These are phyloP conservation scores for Globisporangium cederbergense DNA, from an alignment of 352 stramenopile species.

Conservation along the genomic window DNA sequence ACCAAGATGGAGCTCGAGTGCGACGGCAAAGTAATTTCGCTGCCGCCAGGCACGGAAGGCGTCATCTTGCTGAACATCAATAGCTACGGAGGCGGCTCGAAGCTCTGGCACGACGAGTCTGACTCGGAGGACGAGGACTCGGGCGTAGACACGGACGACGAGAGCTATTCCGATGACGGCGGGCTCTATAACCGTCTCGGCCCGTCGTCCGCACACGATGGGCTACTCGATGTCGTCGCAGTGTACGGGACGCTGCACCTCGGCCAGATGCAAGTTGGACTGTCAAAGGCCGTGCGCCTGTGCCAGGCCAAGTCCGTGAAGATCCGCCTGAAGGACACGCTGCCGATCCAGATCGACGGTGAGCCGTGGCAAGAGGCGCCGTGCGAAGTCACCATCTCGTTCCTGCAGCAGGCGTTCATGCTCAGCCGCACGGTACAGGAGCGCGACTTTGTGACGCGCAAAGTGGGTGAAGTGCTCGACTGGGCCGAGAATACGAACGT, in stretches of 20 bases:
- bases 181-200: slow-evolving; percentile 30
- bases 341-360: slow-evolving; percentile 92
- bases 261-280: slow-evolving; percentile 91
- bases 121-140: slow-evolving; percentile 48
- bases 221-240: slow-evolving; percentile 91
- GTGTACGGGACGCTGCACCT: slow-evolving; percentile 92
- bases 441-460: slow-evolving; percentile 72
- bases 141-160: slow-evolving; percentile 38
- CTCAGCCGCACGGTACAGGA: slow-evolving; percentile 73
- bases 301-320: slow-evolving; percentile 68
- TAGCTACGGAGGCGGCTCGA: slow-evolving; percentile 82
- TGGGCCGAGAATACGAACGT: slow-evolving; percentile 76
- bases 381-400: slow-evolving; percentile 80
- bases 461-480: slow-evolving; percentile 80
- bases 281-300: slow-evolving; percentile 76
- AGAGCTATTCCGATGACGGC: slow-evolving; percentile 27
- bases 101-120: slow-evolving; percentile 84
- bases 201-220: slow-evolving; percentile 82
- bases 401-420: slow-evolving; percentile 84
- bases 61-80: slow-evolving; percentile 90
- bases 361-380: slow-evolving; percentile 92
- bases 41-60: slow-evolving; percentile 76
- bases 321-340: slow-evolving; percentile 53
- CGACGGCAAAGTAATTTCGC: slow-evolving; percentile 63
- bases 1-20: slow-evolving; percentile 78